A percentile compares a stretch with the other conserved stretches of the same genome.
Conservation (phyloP, 176 grass and related monocot genomes). For the Triticum timopheevii region DNA sequence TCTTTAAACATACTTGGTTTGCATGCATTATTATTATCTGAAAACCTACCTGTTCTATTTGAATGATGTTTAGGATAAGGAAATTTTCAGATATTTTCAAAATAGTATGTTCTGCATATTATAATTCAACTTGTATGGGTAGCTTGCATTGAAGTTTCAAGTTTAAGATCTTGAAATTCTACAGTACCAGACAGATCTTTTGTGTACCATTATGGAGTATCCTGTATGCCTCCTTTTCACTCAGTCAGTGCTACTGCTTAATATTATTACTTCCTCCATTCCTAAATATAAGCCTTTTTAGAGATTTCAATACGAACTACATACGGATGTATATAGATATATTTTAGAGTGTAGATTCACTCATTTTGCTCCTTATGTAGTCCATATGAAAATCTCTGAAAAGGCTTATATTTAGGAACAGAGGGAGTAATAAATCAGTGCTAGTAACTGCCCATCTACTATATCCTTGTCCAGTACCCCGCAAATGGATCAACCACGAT, state of each 20-base stretch:
- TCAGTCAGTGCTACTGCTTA: not conserved
- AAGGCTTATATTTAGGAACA: too few species aligned
- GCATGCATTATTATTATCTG: not conserved
- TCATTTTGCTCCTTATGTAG: too few species aligned
- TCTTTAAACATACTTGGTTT: not conserved
- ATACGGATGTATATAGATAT: too few species aligned
- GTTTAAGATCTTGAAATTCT: slow-evolving; percentile 11
- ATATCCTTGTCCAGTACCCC: not conserved
- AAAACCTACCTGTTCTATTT: not conserved
- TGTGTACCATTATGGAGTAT: not conserved
- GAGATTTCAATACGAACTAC: too few species aligned
- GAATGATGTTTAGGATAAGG: slow-evolving; percentile 7
- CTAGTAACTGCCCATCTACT: not conserved
- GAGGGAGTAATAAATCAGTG: not conserved
- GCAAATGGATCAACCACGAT: not conserved
- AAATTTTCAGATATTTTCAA: not conserved
- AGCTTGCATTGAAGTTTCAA: not conserved
- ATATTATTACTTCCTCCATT: not conserved
- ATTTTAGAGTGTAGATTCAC: too few species aligned
- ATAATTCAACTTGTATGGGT: not conserved
- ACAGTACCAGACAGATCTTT: not conserved
- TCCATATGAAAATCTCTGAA: too few species aligned
- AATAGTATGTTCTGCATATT: not conserved
- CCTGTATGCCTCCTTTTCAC: not conserved
- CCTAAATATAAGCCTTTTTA: too few species aligned